These are phyloP conservation scores for Eutypa lata DNA, from an alignment of 2,329 filamentous ascomycete genomes.

Conservation along the genomic window DNA sequence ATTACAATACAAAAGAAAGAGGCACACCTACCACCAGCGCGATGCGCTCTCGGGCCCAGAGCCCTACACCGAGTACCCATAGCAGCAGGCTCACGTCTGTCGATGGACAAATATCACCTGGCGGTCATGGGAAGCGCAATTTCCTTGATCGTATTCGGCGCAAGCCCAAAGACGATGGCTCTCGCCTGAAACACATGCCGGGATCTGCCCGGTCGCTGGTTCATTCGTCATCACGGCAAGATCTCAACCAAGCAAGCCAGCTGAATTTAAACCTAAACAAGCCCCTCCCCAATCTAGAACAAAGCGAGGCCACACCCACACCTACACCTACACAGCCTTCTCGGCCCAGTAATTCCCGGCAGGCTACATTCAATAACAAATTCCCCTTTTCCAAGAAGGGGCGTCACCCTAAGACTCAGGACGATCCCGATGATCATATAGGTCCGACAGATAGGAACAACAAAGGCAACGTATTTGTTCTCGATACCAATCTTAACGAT, in stretches of 20 bases:
- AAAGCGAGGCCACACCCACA: constrained; percentile 15
- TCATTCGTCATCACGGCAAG: constrained; percentile 45
- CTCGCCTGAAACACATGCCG: constrained; percentile 46
- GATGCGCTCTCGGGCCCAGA: constrained; percentile 63
- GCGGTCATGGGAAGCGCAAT: constrained; percentile 49
- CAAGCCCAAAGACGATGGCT: constrained; percentile 53
- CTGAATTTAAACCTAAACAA: constrained; percentile 38
- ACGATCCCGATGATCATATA: constrained; percentile 57
- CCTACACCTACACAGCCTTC: constrained; percentile 15
- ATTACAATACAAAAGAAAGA: constrained; percentile 50
- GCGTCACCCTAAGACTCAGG: constrained; percentile 42
- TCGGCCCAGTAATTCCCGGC: constrained; percentile 31
- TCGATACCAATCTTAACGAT: constrained; percentile 84
- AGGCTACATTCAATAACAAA: constrained; percentile 59
- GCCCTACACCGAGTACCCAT: constrained; percentile 74
- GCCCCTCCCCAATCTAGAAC: constrained; percentile 25
- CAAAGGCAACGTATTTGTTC: constrained; percentile 63
- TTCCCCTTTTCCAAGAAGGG: constrained; percentile 60
- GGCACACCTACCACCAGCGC: constrained; percentile 39
- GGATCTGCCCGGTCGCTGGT: constrained; percentile 53
- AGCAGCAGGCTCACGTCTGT: constrained; percentile 46
- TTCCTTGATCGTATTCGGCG: constrained; percentile 49
- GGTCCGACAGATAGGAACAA: constrained; percentile 58
- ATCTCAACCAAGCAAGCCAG: constrained; percentile 39
- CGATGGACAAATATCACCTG: constrained; percentile 59